A percentile compares a stretch with the other conserved stretches of the same genome.
Evolutionary conservation across 106 monocot species (phyloP).

Genomic region (Allium cepa): DNA sequence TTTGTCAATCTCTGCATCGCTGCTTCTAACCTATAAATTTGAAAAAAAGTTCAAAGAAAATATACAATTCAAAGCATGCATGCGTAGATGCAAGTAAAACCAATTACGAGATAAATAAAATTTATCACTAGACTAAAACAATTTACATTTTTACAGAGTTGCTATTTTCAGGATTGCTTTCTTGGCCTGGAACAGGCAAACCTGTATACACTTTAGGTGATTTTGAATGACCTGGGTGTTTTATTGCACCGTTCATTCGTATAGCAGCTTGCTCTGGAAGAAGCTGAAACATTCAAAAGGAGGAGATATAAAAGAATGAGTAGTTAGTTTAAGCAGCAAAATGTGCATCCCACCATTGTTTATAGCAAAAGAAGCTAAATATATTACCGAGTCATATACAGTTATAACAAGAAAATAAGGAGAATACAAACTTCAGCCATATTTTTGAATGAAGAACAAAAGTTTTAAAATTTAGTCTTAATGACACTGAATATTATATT

Average conservation of each 20-base stretch:
- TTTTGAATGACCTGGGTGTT: slow-evolving; percentile 46
- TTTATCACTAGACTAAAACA: background rate
- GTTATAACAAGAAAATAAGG: too few relatives aligned
- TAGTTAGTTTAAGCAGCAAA: too few relatives aligned
- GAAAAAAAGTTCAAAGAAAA: background rate
- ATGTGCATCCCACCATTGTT: too few relatives aligned
- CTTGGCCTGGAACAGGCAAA: slow-evolving; percentile 68
- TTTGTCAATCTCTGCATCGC: slow-evolving; percentile 93
- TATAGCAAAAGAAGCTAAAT: too few relatives aligned
- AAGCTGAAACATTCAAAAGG: slow-evolving; percentile 55
- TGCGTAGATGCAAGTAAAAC: background rate
- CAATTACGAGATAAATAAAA: background rate
- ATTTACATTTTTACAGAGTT: slow-evolving; percentile 87
- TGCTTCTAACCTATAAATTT: slow-evolving; percentile 78
- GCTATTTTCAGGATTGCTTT: slow-evolving; percentile 78
- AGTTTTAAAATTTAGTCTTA: too few relatives aligned
- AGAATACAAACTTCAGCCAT: too few relatives aligned
- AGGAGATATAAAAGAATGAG: slow-evolving; percentile 1
- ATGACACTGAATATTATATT: too few relatives aligned
- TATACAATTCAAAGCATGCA: background rate
- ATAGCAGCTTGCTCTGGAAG: slow-evolving; percentile 81
- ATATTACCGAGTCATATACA: too few relatives aligned
- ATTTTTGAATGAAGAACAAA: too few relatives aligned
- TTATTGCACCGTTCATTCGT: slow-evolving; percentile 44
- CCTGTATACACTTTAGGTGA: slow-evolving; percentile 37